Evolutionary conservation across 2,329 filamentous ascomycete genomes (phyloP).

Genomic region (Mycogone perniciosa): DNA sequence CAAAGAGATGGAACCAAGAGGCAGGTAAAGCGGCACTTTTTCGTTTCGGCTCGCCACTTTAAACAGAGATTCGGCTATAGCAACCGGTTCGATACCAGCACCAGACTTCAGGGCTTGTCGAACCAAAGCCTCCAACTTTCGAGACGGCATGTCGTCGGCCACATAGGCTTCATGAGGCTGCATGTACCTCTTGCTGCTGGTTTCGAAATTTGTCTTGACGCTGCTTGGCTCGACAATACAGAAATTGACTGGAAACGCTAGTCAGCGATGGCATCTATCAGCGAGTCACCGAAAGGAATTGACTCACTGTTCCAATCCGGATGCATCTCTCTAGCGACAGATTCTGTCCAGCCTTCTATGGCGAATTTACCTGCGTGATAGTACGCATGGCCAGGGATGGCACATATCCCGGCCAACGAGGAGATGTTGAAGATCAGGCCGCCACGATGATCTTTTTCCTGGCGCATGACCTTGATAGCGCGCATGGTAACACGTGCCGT

Average conservation of each 20-base stretch:
- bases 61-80: slow-evolving; percentile 32
- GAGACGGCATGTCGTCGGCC: slow-evolving; percentile 25
- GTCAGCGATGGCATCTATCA: not conserved
- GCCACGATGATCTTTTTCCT: slow-evolving; percentile 20
- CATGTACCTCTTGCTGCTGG: slow-evolving; percentile 14
- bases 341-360: slow-evolving; percentile 20
- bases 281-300: not conserved
- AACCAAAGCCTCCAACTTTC: slow-evolving; percentile 13
- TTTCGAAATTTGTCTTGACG: slow-evolving; percentile 31
- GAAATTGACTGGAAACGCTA: slow-evolving; percentile 28
- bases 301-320: slow-evolving; percentile 18
- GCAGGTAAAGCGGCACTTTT: slow-evolving; percentile 35
- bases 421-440: slow-evolving; percentile 23
- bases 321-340: slow-evolving; percentile 17
- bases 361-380: slow-evolving; percentile 22
- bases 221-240: slow-evolving; percentile 37
- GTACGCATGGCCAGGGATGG: slow-evolving; percentile 17
- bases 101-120: not conserved
- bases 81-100: slow-evolving; percentile 27
- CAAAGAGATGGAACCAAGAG: slow-evolving; percentile 34
- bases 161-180: slow-evolving; percentile 33
- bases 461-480: slow-evolving; percentile 33
- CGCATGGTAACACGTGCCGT: slow-evolving; percentile 32
- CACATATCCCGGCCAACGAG: slow-evolving; percentile 16
- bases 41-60: slow-evolving; percentile 26